Base-by-base conservation (phyloP, 345 rosid species). In the Eucalyptus regnans region DNA sequence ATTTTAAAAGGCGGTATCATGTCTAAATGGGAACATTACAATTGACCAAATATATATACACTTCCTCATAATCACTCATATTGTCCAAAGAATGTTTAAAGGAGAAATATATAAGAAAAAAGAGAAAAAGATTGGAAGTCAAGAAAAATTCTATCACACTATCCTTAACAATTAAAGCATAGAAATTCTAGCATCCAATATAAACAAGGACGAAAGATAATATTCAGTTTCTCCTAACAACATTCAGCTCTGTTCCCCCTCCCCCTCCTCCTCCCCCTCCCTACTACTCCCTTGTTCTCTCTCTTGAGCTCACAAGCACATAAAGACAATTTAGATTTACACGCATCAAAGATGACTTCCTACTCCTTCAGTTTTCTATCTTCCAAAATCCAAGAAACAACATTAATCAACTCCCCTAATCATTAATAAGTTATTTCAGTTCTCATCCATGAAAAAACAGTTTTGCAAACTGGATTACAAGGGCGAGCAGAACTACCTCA, bases 401-500 rank as follows among this genome's bases (percentile, higher is more conserved):
- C 41, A 22, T 20, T 37, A 71, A 71, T 5, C 27, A 37, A 71
- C 46, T 71, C 12, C 81, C 46, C 81, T 37, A 71, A 71, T 71
- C 13, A 71, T 37, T 71, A 37, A 37, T 37, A 37, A 71, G 27
- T 18, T 68, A 71, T 71, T 71, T 37, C 27, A 17, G 83, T 71
- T 71, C 83, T 71, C 83, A 37, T 71, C 46, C 46, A 37, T 37
- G 46, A 37, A 76, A 23, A 37, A 76, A 20, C 41, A 76, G 48
- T 76, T 71, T 76, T 37, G 48, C 84, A 22, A 76, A 76, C 84
- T 76, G 44, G 84, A 41, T 22, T 76, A 76, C 48, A 18, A 76
- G 48, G 44, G 84, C 1, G 15, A 76, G 84, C 16, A 20, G 83
- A 11, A 86, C 46, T 94, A 96, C 99, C 99, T 95, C 89, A 94